Evolutionary conservation across 2,329 filamentous ascomycete species (phyloP), one percentile per base, ranked within the genome.

Genomic region (Paracamarosporium sp.): DNA sequence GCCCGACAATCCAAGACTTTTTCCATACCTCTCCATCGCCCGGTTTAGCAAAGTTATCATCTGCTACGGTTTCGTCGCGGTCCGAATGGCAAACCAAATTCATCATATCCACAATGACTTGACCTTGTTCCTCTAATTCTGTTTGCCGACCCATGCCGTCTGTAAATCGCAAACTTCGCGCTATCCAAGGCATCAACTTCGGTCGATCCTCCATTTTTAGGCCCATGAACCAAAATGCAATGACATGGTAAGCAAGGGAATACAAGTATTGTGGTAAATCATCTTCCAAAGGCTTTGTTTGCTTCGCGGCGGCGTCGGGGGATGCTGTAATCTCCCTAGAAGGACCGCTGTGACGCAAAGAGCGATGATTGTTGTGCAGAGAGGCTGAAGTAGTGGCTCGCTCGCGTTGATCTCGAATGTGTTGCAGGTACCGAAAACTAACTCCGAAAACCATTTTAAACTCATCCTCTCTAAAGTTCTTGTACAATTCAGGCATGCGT

Each of bases 201-300:
- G 89, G 86, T 50, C 95, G 88, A 72, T 97, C 93, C 35, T 89
- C 86, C 50, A 97, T 84, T 70, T 92, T 94, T 66, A 99, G 76
- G 1, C 93, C 91, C 65, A 99, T 83, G 73, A 98, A 99, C 95
- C 95, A 99, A 73, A 96, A 97, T 1, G 93, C 90, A 64, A 99
- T 93, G 66, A 97, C 92, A 73, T 98, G 93, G 73, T 97, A 97
- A 8, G 94, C 94, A 51, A 98, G 81, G 1, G 93, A 91, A 75
- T 96, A 95, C 25, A 99, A 92, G 73, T 99, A 99, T 75, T 95
- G 91, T 4, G 93, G 93, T 48, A 97, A 82, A 63, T 95, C 92
- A 60, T 95, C 90, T 7, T 88, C 82, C 61, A 80, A 69, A 62
- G 72, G 55, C 76, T 78, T 57, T 72, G 58, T 70, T 75, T 67